Evolutionary conservation across 2,329 filamentous ascomycete genomes (phyloP).

Genomic region (Trichophyton rubrum): DNA sequence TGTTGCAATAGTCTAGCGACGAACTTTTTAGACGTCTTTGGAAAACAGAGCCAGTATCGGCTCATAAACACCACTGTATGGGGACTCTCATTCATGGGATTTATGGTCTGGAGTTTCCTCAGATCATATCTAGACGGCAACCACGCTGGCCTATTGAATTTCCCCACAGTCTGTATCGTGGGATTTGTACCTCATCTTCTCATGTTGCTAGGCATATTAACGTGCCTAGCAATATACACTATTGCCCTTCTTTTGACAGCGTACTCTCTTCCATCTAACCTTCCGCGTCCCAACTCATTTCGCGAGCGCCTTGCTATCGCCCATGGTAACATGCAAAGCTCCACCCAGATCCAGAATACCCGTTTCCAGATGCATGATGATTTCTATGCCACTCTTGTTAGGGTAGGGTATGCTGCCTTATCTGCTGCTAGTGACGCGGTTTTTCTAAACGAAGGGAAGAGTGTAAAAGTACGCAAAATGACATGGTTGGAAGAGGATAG

Average conservation of each 20-base stretch:
- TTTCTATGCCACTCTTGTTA: slow-evolving; percentile 82
- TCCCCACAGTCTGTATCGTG: slow-evolving; percentile 88
- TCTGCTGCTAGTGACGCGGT: slow-evolving; percentile 93
- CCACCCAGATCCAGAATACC: slow-evolving; percentile 69
- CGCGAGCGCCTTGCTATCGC: slow-evolving; percentile 55
- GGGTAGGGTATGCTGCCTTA: slow-evolving; percentile 74
- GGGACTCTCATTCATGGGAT: slow-evolving; percentile 79
- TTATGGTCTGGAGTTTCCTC: slow-evolving; percentile 64
- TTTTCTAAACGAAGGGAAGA: slow-evolving; percentile 79
- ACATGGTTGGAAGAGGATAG: slow-evolving; percentile 92
- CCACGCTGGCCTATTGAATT: slow-evolving; percentile 57
- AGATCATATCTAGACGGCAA: slow-evolving; percentile 33
- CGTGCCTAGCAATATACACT: slow-evolving; percentile 65
- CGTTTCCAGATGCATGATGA: slow-evolving; percentile 79
- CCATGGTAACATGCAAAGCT: slow-evolving; percentile 83
- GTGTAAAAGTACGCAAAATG: slow-evolving; percentile 57
- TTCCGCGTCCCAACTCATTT: slow-evolving; percentile 34
- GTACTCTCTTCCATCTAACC: slow-evolving; percentile 47
- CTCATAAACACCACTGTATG: slow-evolving; percentile 79
- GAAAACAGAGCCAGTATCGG: slow-evolving; percentile 66
- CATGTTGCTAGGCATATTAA: slow-evolving; percentile 63
- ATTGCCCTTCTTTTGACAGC: slow-evolving; percentile 67
- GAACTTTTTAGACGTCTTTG: slow-evolving; percentile 67
- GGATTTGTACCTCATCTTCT: slow-evolving; percentile 92
- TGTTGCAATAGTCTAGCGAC: slow-evolving; percentile 79